phyloP scores from a whole-genome alignment of 2,329 filamentous ascomycete species.

The Camptophora hylomeconis region DNA sequence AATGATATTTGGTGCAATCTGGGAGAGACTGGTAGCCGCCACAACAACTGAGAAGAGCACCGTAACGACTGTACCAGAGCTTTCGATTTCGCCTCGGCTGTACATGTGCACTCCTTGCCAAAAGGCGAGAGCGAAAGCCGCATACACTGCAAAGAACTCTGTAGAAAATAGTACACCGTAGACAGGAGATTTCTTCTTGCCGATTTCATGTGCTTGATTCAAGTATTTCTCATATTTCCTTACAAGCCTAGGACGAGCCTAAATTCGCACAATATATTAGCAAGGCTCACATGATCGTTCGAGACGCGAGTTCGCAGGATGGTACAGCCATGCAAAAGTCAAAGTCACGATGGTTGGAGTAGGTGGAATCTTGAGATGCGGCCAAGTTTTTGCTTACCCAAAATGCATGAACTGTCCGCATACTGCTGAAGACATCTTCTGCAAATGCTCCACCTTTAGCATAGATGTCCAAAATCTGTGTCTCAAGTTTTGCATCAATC shows the following conservation, averaged over 20 bases:
- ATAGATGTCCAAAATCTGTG: conserved; percentile 15
- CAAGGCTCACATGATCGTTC: too few relatives aligned
- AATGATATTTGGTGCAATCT: conserved; percentile 23
- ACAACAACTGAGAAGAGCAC: conserved; percentile 21
- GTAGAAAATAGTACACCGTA: conserved; percentile 14
- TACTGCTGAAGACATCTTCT: conserved; percentile 12
- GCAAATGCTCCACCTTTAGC: conserved; percentile 15
- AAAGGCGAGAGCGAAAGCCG: conserved; percentile 21
- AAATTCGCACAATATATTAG: too few relatives aligned
- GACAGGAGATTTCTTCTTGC: conserved; percentile 12
- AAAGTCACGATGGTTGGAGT: too few relatives aligned
- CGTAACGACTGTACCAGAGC: conserved; percentile 12
- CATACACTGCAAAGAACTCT: conserved; percentile 19
- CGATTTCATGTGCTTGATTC: conserved; percentile 6
- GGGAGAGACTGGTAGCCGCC: conserved; percentile 25
- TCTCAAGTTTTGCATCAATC: conserved; percentile 13
- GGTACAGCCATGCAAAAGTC: too few relatives aligned
- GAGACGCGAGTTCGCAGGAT: too few relatives aligned
- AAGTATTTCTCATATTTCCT: conserved; percentile 14
- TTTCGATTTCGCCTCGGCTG: conserved; percentile 14
- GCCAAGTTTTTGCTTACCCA: too few relatives aligned
- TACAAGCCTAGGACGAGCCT: conserved; percentile 12
- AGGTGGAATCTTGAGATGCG: too few relatives aligned
- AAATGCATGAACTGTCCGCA: conserved; percentile 18
- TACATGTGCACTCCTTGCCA: conserved; percentile 22